A percentile compares a stretch with the other conserved stretches of the same genome.
These are phyloP conservation scores for Fusarium sp. DNA, from an alignment of 2,329 filamentous ascomycete genomes.

Conservation along the genomic window DNA sequence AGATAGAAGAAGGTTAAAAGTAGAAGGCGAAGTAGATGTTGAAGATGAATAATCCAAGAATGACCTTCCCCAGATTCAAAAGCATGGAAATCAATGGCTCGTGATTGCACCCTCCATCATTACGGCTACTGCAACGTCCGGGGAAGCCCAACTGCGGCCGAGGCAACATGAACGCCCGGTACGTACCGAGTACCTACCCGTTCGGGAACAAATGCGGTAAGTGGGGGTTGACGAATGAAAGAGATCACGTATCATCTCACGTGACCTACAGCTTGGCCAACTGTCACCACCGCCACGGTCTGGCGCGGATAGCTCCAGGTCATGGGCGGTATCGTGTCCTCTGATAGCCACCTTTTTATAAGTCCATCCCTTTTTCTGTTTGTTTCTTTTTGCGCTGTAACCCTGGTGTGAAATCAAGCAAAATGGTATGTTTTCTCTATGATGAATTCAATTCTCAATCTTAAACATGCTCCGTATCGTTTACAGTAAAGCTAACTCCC, in stretches of 20 bases:
- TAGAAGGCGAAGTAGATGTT: conserved; percentile 1
- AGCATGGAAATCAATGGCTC: conserved; percentile 34
- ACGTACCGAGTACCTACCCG: conserved; percentile 21
- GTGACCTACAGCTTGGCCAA: conserved; percentile 42
- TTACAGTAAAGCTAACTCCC: conserved; percentile 45
- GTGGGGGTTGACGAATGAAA: conserved; percentile 27
- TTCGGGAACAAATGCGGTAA: conserved; percentile 37
- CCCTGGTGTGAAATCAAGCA: conserved; percentile 31
- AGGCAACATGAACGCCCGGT: conserved; percentile 25
- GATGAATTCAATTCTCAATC: not conserved
- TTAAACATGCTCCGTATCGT: not conserved
- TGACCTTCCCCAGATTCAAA: conserved; percentile 24
- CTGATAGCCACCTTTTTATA: conserved; percentile 39
- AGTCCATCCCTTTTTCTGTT: conserved; percentile 24
- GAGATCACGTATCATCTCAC: conserved; percentile 36
- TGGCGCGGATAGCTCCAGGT: conserved; percentile 42
- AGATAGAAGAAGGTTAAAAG: not conserved
- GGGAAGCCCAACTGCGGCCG: conserved; percentile 42
- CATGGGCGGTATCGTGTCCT: conserved; percentile 49
- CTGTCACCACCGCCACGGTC: conserved; percentile 46
- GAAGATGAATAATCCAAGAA: conserved; percentile 35
- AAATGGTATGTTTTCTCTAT: conserved; percentile 42
- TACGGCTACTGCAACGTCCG: conserved; percentile 34
- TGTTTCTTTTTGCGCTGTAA: conserved; percentile 29
- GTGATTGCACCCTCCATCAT: conserved; percentile 36